Conservation (phyloP, 1,284 basidiomycete genomes). For the Irpex rosettiformis region DNA sequence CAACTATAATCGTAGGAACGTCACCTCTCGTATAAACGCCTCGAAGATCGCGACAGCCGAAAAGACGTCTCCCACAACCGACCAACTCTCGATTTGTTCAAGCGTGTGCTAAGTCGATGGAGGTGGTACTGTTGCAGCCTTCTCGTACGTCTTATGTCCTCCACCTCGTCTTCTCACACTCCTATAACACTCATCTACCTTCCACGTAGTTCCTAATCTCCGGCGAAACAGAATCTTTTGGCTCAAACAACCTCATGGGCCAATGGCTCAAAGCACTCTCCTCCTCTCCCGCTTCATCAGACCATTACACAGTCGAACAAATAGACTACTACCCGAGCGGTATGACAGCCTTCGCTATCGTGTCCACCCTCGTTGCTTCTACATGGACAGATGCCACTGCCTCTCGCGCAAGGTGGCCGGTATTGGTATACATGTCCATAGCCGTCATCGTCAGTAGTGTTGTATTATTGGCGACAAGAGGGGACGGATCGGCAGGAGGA, state of each 20-base stretch:
- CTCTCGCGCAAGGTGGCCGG: conserved; percentile 55
- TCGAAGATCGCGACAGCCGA: conserved; percentile 30
- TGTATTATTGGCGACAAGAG: conserved; percentile 28
- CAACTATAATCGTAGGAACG: conserved; percentile 39
- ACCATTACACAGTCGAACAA: conserved; percentile 52
- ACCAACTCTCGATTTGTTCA: conserved; percentile 47
- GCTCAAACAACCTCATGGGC: conserved; percentile 73
- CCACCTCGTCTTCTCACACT: not conserved
- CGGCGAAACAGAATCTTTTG: conserved; percentile 68
- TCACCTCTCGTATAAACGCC: conserved; percentile 44
- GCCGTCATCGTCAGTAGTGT: conserved; percentile 54
- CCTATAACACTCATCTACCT: not conserved
- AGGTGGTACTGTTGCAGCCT: conserved; percentile 67
- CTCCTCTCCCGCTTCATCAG: conserved; percentile 22
- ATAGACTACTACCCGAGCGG: conserved; percentile 70
- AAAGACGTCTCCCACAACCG: conserved; percentile 36
- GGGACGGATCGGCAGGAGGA: conserved; percentile 31
- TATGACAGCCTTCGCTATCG: conserved; percentile 61
- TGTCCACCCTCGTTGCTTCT: conserved; percentile 58
- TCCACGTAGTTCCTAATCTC: conserved; percentile 52
- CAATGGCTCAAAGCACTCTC: conserved; percentile 68
- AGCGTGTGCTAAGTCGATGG: conserved; percentile 60
- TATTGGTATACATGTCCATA: conserved; percentile 60
- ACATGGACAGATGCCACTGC: conserved; percentile 54
- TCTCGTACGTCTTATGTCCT: conserved; percentile 37